Base-by-base conservation (phyloP, 2,329 filamentous ascomycete species). In the Aspergillus viridinutans region DNA sequence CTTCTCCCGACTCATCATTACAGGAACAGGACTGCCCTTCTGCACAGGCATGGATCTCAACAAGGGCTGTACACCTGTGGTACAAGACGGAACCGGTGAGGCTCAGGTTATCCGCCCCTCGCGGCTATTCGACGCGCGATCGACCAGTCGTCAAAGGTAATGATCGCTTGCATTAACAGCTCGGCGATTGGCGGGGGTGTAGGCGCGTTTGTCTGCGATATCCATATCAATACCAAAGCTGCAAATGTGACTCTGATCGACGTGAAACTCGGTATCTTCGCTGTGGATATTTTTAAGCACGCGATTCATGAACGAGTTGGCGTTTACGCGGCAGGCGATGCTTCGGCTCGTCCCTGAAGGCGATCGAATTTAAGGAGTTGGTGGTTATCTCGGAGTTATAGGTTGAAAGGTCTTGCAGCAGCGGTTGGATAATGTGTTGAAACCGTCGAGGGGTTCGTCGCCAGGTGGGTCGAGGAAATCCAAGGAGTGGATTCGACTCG, bases 161-260 rank as follows among this genome's bases (percentile, higher is more conserved):
- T 75, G 0, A 74, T 80, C 38, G 76, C 76, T 1, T 66, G 61
- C 3, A 58, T 80, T 28, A 76, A 79, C 35, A 77, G 78, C 0
- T 74, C 77, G 2, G 71, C 72, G 3, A 78, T 76, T 54, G 77
- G 76, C 1, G 77, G 75, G 1, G 78, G 78, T 0, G 74, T 78
- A 1, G 77, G 77, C 64, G 75, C 74, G 0, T 77, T 78, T 59
- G 67, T 69, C 1, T 80, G 76, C 59, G 76, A 80, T 54, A 62
- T 79, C 10, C 68, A 76, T 4, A 49, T 65, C 7, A 64, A 55
- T 3, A 51, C 58, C 1, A 50, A 55, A 4, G 28, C 45, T 3
- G 64, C 67, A 0, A 61, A 54, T 1, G 49, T 69, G 9, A 75
- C 68, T 1, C 63, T 80, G 4, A 77, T 70, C 57, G 76, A 80